phyloP scores from a whole-genome alignment of 805 yeast genomes.

The Pichia eremophila region DNA sequence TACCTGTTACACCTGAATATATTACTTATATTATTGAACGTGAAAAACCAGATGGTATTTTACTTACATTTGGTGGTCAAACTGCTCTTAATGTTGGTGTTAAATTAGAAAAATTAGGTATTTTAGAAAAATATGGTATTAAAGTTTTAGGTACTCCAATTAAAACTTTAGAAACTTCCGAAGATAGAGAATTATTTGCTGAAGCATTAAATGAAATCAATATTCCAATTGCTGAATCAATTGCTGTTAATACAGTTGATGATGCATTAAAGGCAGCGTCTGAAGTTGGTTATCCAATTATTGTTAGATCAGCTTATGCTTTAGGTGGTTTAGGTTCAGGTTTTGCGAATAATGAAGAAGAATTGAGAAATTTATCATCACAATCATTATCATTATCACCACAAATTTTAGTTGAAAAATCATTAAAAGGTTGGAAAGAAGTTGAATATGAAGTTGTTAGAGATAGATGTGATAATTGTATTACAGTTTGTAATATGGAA shows the following conservation, averaged over 20 bases:
- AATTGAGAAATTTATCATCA: conserved; percentile 78
- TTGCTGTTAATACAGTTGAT: conserved; percentile 89
- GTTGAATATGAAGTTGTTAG: conserved; percentile 98
- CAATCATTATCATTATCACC: conserved; percentile 87
- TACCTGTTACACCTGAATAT: conserved; percentile 96
- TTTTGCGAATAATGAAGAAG: conserved; percentile 76
- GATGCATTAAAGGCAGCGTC: conserved; percentile 90
- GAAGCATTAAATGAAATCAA: conserved; percentile 90
- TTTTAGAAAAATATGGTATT: conserved; percentile 79
- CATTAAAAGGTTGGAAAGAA: conserved; percentile 98
- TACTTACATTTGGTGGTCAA: conserved; percentile 97
- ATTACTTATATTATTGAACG: conserved; percentile 91
- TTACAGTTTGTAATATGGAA: conserved; percentile 98
- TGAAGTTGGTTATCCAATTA: conserved; percentile 85
- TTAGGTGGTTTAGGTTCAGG: conserved; percentile 98
- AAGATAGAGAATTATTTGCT: conserved; percentile 94
- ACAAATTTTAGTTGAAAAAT: conserved; percentile 92
- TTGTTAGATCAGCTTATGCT: conserved; percentile 95
- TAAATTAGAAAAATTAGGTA: conserved; percentile 88
- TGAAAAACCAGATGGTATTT: conserved; percentile 92
- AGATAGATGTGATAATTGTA: conserved; percentile 93
- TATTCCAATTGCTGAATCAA: conserved; percentile 93
- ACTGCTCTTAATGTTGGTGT: conserved; percentile 96
- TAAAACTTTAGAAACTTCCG: conserved; percentile 89
- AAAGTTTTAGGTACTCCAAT: conserved; percentile 98